Evolutionary conservation across 2,329 filamentous ascomycete genomes (phyloP).

Genomic region (Ophiocordyceps polyrhachis-furcata): DNA sequence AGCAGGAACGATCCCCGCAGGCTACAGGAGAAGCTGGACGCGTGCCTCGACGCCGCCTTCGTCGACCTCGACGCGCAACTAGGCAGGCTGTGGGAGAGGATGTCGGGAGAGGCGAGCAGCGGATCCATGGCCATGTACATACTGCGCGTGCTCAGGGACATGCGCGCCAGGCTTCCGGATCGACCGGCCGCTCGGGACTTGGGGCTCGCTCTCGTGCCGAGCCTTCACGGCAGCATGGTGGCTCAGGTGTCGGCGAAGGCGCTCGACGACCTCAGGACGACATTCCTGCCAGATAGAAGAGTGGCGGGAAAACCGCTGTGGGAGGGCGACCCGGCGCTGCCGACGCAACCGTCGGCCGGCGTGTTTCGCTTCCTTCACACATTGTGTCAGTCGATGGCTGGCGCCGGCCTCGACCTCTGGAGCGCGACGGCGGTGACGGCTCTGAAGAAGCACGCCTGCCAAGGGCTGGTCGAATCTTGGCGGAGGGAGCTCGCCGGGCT

Average conservation of each 20-base stretch:
- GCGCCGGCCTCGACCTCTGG: constrained; percentile 64
- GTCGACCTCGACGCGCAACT: constrained; percentile 37
- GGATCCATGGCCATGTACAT: constrained; percentile 44
- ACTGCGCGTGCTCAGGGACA: constrained; percentile 54
- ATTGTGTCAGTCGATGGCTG: constrained; percentile 48
- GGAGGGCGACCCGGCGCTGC: constrained; percentile 60
- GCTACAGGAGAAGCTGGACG: constrained; percentile 39
- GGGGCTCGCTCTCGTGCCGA: constrained; percentile 39
- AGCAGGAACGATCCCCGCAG: constrained; percentile 53
- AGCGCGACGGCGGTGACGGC: constrained; percentile 43
- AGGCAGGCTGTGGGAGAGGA: constrained; percentile 27
- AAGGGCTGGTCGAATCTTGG: constrained; percentile 32
- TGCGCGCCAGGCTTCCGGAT: constrained; percentile 46
- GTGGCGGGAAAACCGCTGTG: constrained; percentile 52
- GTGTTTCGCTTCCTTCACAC: constrained; percentile 54
- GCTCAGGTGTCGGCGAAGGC: constrained; percentile 28
- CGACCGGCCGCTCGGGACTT: constrained; percentile 32
- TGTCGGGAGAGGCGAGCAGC: constrained; percentile 25
- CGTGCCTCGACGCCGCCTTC: constrained; percentile 38
- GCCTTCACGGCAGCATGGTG: constrained; percentile 45
- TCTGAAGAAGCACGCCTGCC: constrained; percentile 40
- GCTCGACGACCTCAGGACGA: constrained; percentile 26
- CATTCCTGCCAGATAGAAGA: constrained; percentile 21
- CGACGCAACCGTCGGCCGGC: constrained; percentile 58
- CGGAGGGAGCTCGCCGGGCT: constrained; percentile 21